Conservation (phyloP, 2,329 filamentous ascomycete species). For the Sarocladium brachiariae region DNA sequence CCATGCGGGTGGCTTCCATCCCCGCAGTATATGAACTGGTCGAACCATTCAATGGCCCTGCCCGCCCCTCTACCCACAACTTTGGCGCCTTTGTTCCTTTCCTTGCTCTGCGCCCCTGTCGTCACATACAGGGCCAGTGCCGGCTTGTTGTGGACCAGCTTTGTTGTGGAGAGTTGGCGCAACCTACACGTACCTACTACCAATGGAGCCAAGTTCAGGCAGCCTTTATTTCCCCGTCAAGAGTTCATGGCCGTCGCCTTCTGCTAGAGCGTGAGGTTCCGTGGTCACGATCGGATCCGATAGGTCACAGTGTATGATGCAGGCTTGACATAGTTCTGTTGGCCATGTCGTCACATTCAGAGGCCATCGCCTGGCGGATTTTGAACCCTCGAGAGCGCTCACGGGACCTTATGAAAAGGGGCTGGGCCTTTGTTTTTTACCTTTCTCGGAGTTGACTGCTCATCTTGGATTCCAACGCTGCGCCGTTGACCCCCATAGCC, state of each 20-base stretch:
- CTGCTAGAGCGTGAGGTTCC: background rate
- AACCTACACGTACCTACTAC: background rate
- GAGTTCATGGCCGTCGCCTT: conserved; percentile 1
- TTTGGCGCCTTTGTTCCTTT: background rate
- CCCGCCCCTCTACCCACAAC: conserved; percentile 1
- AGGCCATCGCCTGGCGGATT: background rate
- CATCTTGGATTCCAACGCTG: conserved; percentile 4
- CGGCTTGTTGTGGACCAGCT: background rate
- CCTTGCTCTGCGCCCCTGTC: background rate
- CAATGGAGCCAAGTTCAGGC: background rate
- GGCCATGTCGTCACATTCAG: background rate
- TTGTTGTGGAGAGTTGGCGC: background rate
- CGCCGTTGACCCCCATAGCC: background rate
- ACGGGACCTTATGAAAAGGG: too few species aligned
- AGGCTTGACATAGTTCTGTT: background rate
- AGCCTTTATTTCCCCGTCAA: background rate
- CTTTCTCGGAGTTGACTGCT: conserved; percentile 1
- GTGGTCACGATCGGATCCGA: background rate
- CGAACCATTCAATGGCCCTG: background rate
- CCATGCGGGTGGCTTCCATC: background rate
- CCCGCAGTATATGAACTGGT: conserved; percentile 2
- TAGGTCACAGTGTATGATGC: background rate
- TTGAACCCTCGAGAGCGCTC: too few species aligned
- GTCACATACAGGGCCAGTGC: conserved; percentile 5
- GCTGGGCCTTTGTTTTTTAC: too few species aligned